Evolutionary conservation across 2,329 filamentous ascomycete genomes (phyloP).

Genomic region (Zymoseptoria brevis): DNA sequence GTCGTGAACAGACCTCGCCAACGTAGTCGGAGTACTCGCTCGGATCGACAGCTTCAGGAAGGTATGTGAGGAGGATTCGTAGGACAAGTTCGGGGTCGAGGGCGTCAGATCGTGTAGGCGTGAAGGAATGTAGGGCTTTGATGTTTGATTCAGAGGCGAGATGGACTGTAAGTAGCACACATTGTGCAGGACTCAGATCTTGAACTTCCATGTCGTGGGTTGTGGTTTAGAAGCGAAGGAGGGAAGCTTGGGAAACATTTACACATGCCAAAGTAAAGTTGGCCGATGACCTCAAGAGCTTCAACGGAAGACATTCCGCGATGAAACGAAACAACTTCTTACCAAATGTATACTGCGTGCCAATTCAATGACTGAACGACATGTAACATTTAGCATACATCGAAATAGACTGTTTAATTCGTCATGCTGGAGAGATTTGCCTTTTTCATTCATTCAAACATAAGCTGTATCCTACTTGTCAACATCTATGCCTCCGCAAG

Average conservation of each 20-base stretch:
- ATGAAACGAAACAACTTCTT: too few species aligned
- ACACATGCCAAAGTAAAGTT: not conserved
- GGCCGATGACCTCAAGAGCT: not conserved
- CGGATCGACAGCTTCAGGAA: conserved; percentile 64
- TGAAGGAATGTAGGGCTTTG: conserved; percentile 52
- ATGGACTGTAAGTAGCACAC: conserved; percentile 64
- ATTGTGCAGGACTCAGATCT: conserved; percentile 56
- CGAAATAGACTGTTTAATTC: too few species aligned
- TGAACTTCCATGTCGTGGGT: conserved; percentile 18
- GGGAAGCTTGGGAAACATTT: not conserved
- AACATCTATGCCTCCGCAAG: conserved; percentile 30
- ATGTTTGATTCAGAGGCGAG: conserved; percentile 60
- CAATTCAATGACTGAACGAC: not conserved
- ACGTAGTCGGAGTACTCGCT: conserved; percentile 56
- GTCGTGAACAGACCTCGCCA: conserved; percentile 46
- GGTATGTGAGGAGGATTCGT: conserved; percentile 65
- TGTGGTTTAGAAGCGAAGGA: not conserved
- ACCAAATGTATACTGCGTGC: not conserved
- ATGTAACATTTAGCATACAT: too few species aligned
- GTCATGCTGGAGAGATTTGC: not conserved
- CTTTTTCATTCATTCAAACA: not conserved
- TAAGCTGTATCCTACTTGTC: not conserved
- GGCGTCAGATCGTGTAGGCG: conserved; percentile 48
- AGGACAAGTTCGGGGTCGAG: conserved; percentile 59
- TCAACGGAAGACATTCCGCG: not conserved